Conservation (phyloP, 2,329 filamentous ascomycete genomes). For the Fusarium sp. region DNA sequence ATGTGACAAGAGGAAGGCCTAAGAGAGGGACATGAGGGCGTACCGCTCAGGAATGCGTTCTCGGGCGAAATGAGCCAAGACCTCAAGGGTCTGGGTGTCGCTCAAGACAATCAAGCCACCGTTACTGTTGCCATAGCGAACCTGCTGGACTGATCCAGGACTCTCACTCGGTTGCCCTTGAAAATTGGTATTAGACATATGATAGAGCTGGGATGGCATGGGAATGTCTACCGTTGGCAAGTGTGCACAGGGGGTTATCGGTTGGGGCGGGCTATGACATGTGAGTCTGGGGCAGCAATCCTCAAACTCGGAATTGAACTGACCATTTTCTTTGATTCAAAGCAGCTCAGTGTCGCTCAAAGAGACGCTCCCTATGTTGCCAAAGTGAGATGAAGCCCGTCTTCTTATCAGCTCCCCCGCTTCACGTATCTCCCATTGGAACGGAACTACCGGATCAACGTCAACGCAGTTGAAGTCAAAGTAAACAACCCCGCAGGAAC, state of each 20-base stretch:
- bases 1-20: no score
- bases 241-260: constrained; percentile 16
- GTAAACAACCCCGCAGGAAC: constrained; percentile 14
- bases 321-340: background rate
- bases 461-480: background rate
- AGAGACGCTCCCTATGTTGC: background rate
- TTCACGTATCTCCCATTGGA: background rate
- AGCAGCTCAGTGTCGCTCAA: background rate
- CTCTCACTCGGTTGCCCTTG: constrained; percentile 41
- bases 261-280: background rate
- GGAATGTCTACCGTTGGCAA: constrained; percentile 21
- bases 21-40: background rate
- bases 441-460: constrained; percentile 5
- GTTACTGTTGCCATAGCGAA: constrained; percentile 42
- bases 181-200: background rate
- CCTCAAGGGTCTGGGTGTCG: constrained; percentile 67
- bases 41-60: constrained; percentile 68
- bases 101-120: constrained; percentile 58
- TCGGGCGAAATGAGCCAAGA: constrained; percentile 67
- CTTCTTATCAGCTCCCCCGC: background rate
- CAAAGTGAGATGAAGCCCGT: background rate
- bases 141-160: constrained; percentile 36
- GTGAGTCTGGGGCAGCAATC: background rate
- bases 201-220: fast-evolving
- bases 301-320: background rate